Evolutionary conservation across 805 yeast species (phyloP).

Genomic region (Schwanniomyces polymorphus): DNA sequence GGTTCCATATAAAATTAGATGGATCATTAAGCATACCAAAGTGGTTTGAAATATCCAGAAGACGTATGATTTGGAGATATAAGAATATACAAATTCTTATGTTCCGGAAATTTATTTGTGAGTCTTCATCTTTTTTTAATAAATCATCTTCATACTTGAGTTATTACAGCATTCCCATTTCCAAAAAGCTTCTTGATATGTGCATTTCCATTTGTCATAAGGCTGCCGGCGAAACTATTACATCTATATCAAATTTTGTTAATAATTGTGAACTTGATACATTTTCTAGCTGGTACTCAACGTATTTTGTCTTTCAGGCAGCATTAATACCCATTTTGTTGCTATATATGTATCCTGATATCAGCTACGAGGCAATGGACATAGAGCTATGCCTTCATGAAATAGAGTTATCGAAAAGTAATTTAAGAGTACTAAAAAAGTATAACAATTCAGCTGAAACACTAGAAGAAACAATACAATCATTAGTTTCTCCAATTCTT

Average conservation of each 20-base stretch:
- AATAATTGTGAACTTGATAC: slow-evolving; percentile 34
- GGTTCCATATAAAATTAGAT: slow-evolving; percentile 9
- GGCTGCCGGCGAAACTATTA: slow-evolving; percentile 53
- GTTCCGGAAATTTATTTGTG: slow-evolving; percentile 58
- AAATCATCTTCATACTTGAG: slow-evolving; percentile 17
- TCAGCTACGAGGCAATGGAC: neutral
- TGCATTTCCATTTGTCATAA: slow-evolving; percentile 9
- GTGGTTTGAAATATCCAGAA: slow-evolving; percentile 57
- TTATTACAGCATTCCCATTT: neutral
- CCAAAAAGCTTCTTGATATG: neutral
- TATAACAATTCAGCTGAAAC: neutral
- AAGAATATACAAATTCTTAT: slow-evolving; percentile 55
- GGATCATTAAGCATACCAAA: slow-evolving; percentile 28
- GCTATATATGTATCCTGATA: neutral
- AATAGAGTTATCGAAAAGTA: neutral
- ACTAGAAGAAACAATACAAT: neutral
- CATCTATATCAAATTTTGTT: slow-evolving; percentile 44
- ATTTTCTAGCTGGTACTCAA: slow-evolving; percentile 24
- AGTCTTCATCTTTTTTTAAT: slow-evolving; percentile 43
- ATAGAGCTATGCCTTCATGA: neutral
- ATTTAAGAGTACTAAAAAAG: neutral
- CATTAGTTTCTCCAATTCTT: neutral
- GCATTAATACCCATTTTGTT: slow-evolving; percentile 23
- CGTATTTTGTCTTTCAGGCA: slow-evolving; percentile 20
- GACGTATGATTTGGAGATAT: slow-evolving; percentile 58